Base-by-base conservation (phyloP, 2,329 filamentous ascomycete species). In the Sclerotinia nivalis region DNA sequence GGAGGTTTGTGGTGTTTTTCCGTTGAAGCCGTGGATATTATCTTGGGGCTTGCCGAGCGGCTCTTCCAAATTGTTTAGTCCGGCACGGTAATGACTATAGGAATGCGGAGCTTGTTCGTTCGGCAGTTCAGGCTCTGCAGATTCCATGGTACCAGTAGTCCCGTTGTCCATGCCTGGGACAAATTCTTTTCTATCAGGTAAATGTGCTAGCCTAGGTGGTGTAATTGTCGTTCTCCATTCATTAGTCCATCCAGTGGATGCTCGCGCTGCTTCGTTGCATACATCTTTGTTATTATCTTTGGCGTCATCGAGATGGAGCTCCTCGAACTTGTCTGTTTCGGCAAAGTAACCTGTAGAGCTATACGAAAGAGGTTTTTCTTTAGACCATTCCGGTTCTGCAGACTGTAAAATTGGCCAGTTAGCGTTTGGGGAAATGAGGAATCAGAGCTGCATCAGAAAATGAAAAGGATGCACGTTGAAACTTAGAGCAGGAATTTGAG, bases 131-230 rank as follows among this genome's bases (percentile, higher is more conserved):
- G 34, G n/a, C 13, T 18, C 55, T 40, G 22, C 7, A 25, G 34
- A 0, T 2, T 15, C 7, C 12, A 8, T 25, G 0, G 1, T 59
- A 37, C 7, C 7, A 1, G 22, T 4, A 18, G 3, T 10, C 6
- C n/a, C 22, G 7, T 7, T 25, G 13, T 15, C 0, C 0, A 59
- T 10, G 22, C 13, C 34, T 15, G 40, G 40, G 40, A 43, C 40
- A 43, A 43, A 43, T 4, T 43, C 40, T 13, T 43, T 43, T 43
- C 5, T 18, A 43, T 43, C 40, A 43, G 22, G 55, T 1, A 25
- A 59, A 43, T 43, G n/a, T 18, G 22, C 55, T 40, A 9, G 55
- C 1, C 22, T 59, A 13, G 55, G 55, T 43, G 55, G 34, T 40
- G 55, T 8, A 15, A 59, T 43, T 0, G 9, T 43, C 34, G 13